Conservation (phyloP, 495 filamentous ascomycete species). For the Letharia lupina region DNA sequence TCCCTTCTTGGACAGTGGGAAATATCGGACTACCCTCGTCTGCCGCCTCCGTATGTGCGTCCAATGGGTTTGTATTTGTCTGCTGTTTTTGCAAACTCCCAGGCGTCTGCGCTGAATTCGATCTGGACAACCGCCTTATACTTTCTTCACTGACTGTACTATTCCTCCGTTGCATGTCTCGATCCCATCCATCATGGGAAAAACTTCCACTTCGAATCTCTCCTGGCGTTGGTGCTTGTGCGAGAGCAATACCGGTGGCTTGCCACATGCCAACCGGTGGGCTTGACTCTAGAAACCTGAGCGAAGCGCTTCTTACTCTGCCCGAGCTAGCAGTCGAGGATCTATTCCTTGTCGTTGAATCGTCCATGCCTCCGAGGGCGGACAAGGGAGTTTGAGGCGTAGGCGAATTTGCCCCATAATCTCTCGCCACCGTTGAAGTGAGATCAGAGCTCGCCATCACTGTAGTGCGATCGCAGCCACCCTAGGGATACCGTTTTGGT, state of each 20-base stretch:
- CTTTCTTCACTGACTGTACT: conserved; percentile 27
- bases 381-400: neutral
- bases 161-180: conserved; percentile 27
- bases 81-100: conserved; percentile 18
- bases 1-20: neutral
- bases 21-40: conserved; percentile 15
- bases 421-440: neutral
- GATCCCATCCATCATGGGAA: conserved; percentile 34
- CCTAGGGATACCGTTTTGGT: neutral
- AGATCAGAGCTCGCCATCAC: neutral
- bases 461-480: neutral
- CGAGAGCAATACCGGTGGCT: conserved; percentile 36
- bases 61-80: conserved; percentile 17
- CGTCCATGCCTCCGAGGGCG: neutral
- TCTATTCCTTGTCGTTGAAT: conserved; percentile 9
- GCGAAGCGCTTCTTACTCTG: conserved; percentile 36
- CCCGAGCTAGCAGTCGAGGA: conserved; percentile 22
- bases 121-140: conserved; percentile 21
- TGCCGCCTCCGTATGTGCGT: conserved; percentile 19
- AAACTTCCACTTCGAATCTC: conserved; percentile 39
- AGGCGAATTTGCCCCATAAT: neutral
- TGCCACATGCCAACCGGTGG: conserved; percentile 46
- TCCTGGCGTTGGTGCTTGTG: conserved; percentile 35
- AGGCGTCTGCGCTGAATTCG: conserved; percentile 21
- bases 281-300: conserved; percentile 39